phyloP scores from a whole-genome alignment of 163 green algal genomes.

The Chlorella variabilis region DNA sequence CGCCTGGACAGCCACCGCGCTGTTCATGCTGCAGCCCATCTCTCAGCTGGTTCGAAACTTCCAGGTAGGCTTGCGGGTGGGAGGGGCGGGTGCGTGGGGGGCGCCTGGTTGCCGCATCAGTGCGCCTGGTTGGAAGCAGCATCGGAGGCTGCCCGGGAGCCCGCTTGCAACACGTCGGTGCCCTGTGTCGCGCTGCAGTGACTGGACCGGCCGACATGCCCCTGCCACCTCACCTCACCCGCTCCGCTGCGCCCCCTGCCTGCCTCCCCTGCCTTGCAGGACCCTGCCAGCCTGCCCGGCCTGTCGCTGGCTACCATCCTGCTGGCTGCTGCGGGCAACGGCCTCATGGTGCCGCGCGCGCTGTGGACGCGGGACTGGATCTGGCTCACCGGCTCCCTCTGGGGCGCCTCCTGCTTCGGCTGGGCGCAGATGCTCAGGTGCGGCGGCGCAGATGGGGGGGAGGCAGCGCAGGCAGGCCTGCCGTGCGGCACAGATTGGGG shows the following conservation, averaged over 20 bases:
- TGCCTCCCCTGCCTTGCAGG: not conserved
- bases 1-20: constrained; percentile 78
- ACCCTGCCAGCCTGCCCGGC: constrained; percentile 66
- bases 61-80: not conserved
- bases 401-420: constrained; percentile 33
- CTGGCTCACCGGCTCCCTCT: constrained; percentile 76
- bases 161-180: no score
- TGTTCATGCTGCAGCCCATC: constrained; percentile 83
- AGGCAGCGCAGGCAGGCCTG: no score
- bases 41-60: constrained; percentile 64
- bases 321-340: constrained; percentile 86
- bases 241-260: not conserved
- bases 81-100: no score
- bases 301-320: constrained; percentile 82
- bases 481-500: no score
- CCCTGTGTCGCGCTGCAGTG: no score
- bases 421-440: constrained; percentile 36
- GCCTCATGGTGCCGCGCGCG: constrained; percentile 90
- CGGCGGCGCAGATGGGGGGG: not conserved
- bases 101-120: no score
- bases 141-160: no score
- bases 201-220: not conserved
- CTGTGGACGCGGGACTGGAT: constrained; percentile 81
- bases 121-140: no score
- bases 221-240: not conserved